Percentiles rank a stretch among this genome's conserved stretches.
These are phyloP conservation scores for Mycena metata DNA, from an alignment of 768 basidiomycete genomes.

Conservation along the genomic window DNA sequence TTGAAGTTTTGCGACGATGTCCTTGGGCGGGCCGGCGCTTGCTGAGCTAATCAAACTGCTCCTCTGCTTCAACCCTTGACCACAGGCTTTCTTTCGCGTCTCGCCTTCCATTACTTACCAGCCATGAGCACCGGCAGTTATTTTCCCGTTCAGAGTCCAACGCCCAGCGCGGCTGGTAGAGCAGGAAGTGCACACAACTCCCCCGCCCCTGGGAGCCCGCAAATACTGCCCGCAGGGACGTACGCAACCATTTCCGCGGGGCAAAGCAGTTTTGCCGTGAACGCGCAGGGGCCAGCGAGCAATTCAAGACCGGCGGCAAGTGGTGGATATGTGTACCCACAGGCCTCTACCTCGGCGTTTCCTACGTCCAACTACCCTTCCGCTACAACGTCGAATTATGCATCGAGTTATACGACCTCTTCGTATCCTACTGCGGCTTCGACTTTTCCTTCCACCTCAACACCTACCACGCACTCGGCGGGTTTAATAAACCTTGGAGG, in stretches of 20 bases:
- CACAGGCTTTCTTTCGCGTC: no score
- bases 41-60: no score
- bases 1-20: no score
- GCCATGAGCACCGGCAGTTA: no score
- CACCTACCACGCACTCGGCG: neutral
- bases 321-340: no score
- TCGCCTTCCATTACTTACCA: no score
- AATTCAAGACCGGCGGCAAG: no score
- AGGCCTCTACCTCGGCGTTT: neutral
- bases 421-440: constrained; percentile 8
- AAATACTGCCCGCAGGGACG: constrained; percentile 33
- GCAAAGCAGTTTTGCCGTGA: constrained; percentile 2
- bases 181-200: constrained; percentile 41
- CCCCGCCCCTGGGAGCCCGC: constrained; percentile 47
- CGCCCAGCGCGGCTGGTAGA: no score
- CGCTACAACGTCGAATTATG: no score
- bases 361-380: neutral
- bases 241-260: constrained; percentile 24
- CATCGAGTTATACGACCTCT: neutral
- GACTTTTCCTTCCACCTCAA: constrained; percentile 1
- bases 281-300: neutral
- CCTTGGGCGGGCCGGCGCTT: no score
- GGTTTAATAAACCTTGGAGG: constrained; percentile 17
- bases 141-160: no score
- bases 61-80: no score